Base-by-base conservation (phyloP, 2,329 filamentous ascomycete genomes). In the Neofusicoccum parvum region DNA sequence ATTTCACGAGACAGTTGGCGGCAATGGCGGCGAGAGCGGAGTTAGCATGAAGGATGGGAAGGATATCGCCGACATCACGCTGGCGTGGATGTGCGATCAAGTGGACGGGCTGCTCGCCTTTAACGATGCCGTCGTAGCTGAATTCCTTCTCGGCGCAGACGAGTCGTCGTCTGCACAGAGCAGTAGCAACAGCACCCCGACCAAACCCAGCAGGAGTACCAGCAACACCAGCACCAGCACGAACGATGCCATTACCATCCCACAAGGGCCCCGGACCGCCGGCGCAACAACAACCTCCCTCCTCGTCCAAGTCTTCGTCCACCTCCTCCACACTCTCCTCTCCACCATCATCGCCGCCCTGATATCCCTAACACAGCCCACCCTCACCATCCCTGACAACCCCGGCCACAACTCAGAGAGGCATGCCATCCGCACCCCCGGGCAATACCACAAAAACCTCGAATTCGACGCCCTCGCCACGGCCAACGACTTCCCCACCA, bases 1-100 rank as follows among this genome's bases (percentile, higher is more conserved):
- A 10, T 80, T 79, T 34, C 85, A 87, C 68, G 78, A 80, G 12
- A 83, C 85, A 63, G 74, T 85, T 2, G 84, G 85, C 2, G 84
- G 84, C 23, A 81, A 81, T 0, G 80, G 58, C 2, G 72, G 75
- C 20, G 71, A 74, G 5, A 14, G 34, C 11, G 46, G 56, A 3
- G 63, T 34, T n/a, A 17, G 32, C 27, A 34, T 27, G 23, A 56
- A 62, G 27, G 65, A 67, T n/a, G 17, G 32, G 15, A 48, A 43
- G 10, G 70, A 72, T 12, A 71, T 77, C 6, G 73, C 76, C 2
- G 75, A 80, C 54, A 77, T 80, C 23, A 76, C 77, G 3, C 68
- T 80, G 5, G 77, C 75, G 12, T 80, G 78, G 79, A 79, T 80
- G 79, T 79, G 80, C 50, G 66, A 66, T 15, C 54, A 53, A 49